Conservation (phyloP, 352 stramenopile species). For the Pythium dissotocum region DNA sequence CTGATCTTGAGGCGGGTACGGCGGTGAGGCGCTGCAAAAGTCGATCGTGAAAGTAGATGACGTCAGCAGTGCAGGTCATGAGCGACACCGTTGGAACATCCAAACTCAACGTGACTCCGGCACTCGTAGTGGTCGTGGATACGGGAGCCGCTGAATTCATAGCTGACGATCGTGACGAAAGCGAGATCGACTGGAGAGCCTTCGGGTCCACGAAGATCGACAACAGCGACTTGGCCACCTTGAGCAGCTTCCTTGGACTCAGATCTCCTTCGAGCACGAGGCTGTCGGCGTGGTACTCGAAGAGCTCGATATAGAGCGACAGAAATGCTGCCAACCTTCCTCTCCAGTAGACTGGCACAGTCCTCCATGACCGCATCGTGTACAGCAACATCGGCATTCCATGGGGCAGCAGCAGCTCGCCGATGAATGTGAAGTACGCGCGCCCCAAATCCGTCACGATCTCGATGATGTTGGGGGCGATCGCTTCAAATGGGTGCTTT, state of each 20-base stretch:
- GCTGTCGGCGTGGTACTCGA: slow-evolving; percentile 45
- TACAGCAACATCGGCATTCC: slow-evolving; percentile 56
- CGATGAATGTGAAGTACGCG: slow-evolving; percentile 46
- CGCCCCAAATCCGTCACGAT: slow-evolving; percentile 50
- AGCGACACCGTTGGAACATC: slow-evolving; percentile 5
- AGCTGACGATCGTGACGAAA: slow-evolving; percentile 3
- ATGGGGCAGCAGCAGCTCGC: slow-evolving; percentile 36
- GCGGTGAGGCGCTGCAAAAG: slow-evolving; percentile 18
- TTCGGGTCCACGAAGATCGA: slow-evolving; percentile 21
- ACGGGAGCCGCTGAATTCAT: not conserved
- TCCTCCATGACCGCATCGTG: slow-evolving; percentile 62
- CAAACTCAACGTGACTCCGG: slow-evolving; percentile 11
- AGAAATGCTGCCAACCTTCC: slow-evolving; percentile 56
- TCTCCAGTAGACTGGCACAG: slow-evolving; percentile 35
- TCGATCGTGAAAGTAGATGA: slow-evolving; percentile 27
- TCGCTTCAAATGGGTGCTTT: slow-evolving; percentile 10
- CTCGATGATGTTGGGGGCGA: slow-evolving; percentile 44
- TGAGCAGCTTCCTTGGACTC: slow-evolving; percentile 34
- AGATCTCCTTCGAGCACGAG: slow-evolving; percentile 38
- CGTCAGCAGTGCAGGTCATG: slow-evolving; percentile 20
- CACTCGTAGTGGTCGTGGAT: not conserved
- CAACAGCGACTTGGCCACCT: slow-evolving; percentile 17
- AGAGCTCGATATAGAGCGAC: slow-evolving; percentile 56
- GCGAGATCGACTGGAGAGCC: slow-evolving; percentile 14
- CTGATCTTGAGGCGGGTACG: not conserved